Percentiles rank a stretch among this genome's conserved stretches.
phyloP scores from a whole-genome alignment of 371 early-diverging fungal genomes.

The Syncephalis plumigaleata region DNA sequence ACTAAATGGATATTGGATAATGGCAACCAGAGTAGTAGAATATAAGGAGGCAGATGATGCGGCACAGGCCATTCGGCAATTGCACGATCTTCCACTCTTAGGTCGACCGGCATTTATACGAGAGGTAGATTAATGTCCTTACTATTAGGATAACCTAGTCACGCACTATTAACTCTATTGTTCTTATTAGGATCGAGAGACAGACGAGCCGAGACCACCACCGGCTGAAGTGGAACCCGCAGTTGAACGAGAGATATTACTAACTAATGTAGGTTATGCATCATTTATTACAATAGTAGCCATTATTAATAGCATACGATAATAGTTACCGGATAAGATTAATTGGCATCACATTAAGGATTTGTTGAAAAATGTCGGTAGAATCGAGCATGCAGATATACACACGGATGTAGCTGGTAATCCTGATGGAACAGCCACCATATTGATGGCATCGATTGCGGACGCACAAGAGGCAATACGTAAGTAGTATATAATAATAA shows the following conservation, averaged over 20 bases:
- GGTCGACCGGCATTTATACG: constrained; percentile 65
- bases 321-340: constrained; percentile 53
- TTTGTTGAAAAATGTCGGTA: constrained; percentile 31
- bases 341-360: constrained; percentile 68
- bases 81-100: constrained; percentile 52
- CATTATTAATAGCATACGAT: too few relatives aligned
- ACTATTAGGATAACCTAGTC: background rate
- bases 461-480: constrained; percentile 52
- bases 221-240: constrained; percentile 23
- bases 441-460: constrained; percentile 37
- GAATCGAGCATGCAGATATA: constrained; percentile 45
- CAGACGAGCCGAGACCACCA: constrained; percentile 20
- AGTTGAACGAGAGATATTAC: constrained; percentile 38
- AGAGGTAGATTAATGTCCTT: constrained; percentile 18
- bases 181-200: constrained; percentile 29
- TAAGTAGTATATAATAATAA: constrained; percentile 15
- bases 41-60: constrained; percentile 62
- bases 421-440: constrained; percentile 52
- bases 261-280: constrained; percentile 38
- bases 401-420: constrained; percentile 32
- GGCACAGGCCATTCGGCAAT: constrained; percentile 50
- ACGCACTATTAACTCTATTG: constrained; percentile 2
- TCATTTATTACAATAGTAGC: background rate
- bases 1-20: constrained; percentile 1
- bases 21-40: constrained; percentile 57